Base-by-base conservation (phyloP, 2,329 filamentous ascomycete species). In the Ceratocystis smalleyi region DNA sequence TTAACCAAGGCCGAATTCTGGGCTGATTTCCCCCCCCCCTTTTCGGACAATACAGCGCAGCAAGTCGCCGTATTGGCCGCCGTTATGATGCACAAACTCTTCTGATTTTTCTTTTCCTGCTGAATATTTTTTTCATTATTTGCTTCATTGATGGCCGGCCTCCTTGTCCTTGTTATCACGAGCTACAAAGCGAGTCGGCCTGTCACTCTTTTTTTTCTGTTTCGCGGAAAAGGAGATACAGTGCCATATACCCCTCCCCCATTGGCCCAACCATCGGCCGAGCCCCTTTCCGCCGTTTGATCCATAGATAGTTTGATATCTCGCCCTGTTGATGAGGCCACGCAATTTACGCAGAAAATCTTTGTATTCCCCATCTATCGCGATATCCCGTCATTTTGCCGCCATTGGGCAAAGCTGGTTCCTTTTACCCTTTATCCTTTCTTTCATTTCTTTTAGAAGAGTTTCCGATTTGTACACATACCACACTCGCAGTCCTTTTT, bases 21-120 rank as follows among this genome's bases (percentile, higher is more conserved):
- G 35, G 27, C 27, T 55, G 51, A 27, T 17, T n/a, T 32, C n/a
- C 24, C 12, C 24, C n/a, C 24, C 12, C 24, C 10, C 2, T 27
- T 15, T 15, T 8, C 10, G 12, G 51, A 30, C 51, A 55, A 17
- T 30, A 22, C 51, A 30, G 24, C 22, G 27, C 22, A 27, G 17
- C 0, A 40, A 27, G 22, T 55, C 24, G 22, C 24, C 27, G 51
- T 61, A 40, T 43, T 63, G 35, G 35, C 51, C 51, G 62, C 49
- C 62, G 51, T 63, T 59, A 63, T 40, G 62, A 63, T 63, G 62
- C 62, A 63, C 30, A 51, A 63, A 63, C 62, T 63, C 62, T 63
- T 57, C 54, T 63, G 24, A 5, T 54, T 54, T 54, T 32, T 24
- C 12, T 57, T 17, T 24, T 30, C 22, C 30, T 10, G 17, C 30